These are phyloP conservation scores for Bipolaris bicolor DNA, from an alignment of 2,329 filamentous ascomycete species.

Conservation along the genomic window DNA sequence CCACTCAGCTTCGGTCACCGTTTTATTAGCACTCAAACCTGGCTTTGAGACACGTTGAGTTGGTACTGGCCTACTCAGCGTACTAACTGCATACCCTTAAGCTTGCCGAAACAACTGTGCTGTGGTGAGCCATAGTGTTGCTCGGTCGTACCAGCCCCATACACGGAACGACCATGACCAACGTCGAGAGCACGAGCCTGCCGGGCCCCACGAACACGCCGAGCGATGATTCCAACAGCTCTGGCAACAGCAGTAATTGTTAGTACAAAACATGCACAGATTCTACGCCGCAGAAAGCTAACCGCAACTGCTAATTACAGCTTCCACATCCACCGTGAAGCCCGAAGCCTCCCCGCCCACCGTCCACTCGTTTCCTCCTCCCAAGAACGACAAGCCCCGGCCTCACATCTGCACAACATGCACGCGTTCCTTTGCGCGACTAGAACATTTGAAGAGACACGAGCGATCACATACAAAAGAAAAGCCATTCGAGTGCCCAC, in stretches of 20 bases:
- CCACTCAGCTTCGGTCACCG: conserved; percentile 13
- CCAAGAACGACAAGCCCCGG: conserved; percentile 96
- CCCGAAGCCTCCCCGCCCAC: conserved; percentile 34
- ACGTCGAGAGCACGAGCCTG: conserved; percentile 32
- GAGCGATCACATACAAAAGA: conserved; percentile 98
- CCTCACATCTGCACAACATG: conserved; percentile 94
- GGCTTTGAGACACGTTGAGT: conserved; percentile 4
- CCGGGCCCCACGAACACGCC: conserved; percentile 36
- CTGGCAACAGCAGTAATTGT: conserved; percentile 42
- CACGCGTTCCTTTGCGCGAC: conserved; percentile 85
- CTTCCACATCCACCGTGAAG: conserved; percentile 43
- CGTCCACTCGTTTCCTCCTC: conserved; percentile 67
- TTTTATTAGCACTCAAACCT: conserved; percentile 8
- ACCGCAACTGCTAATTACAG: conserved; percentile 28
- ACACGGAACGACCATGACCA: conserved; percentile 30
- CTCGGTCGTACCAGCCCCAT: conserved; percentile 21
- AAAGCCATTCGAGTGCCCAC: conserved; percentile 96
- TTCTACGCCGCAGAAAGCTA: conserved; percentile 18
- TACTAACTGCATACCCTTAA: conserved; percentile 3
- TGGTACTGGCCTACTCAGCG: conserved; percentile 2
- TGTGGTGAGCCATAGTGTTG: conserved; percentile 16
- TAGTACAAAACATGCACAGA: conserved; percentile 20
- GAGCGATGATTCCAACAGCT: conserved; percentile 38
- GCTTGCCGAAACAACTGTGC: conserved; percentile 15
- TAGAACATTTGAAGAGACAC: conserved; percentile 97